Evolutionary conservation across 176 grass and related monocot genomes (phyloP), one percentile per base, ranked within the genome.

Genomic region (Zoysia japonica): DNA sequence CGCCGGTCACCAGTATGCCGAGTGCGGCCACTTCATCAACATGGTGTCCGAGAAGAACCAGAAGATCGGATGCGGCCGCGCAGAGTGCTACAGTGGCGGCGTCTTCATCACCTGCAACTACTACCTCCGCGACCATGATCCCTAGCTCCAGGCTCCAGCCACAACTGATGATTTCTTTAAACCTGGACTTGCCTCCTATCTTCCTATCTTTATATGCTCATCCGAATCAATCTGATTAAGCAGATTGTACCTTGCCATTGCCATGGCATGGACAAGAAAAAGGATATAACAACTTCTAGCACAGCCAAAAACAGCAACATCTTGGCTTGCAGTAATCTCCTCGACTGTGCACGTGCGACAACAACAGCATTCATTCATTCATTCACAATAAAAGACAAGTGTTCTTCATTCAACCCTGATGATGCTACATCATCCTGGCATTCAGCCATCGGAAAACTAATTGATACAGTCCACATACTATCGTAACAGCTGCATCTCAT

Each of bases 61-160:
- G 11, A 54, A 4, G 55, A 5, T 88, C 41, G 82, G 81, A 0
- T 88, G 86, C 81, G 86, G 28, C 9, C 81, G 86, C 2, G 39
- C 64, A 1, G 83, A 85, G 68, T 85, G 84, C 77, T 57, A 9
- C 84, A 3, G 17, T 0, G 76, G 16, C 28, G 69, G 69, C 70
- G 70, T 77, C 87, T 81, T 89, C 82, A 72, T 89, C 49, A 20
- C 43, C 2, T 89, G 87, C 87, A 88, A 76, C 71, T 85, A 88
- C 83, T 28, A 7, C 14, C 3, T 61, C 41, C 2, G 4, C 3
- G 3, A 55, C 49, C 37, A 8, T 11, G 71, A 71, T 2, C 12
- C 60, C 15, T 37, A 20, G 56, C 8, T 13, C 67, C 0, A 28
- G 28, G 28, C 28, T 28, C 28, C 28, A 28, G 28, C 28, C 28